A percentile compares a stretch with the other conserved stretches of the same genome.
Conservation (phyloP, 768 basidiomycete genomes). For the Phanerochaete sordida region DNA sequence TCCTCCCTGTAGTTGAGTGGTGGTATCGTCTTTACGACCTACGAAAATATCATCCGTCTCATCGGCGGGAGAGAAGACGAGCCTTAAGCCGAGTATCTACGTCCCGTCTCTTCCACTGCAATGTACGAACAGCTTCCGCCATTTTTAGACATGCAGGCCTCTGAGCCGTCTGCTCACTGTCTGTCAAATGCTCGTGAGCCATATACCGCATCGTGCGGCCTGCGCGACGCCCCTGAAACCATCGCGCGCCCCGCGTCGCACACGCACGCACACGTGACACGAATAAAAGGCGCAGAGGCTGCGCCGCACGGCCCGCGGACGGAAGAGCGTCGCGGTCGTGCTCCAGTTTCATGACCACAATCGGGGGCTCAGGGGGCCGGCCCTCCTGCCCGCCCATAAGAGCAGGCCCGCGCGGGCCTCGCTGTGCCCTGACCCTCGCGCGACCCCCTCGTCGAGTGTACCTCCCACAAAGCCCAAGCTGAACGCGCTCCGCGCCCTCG, state of each 20-base stretch:
- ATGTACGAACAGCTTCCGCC: too few species aligned
- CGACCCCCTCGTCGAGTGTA: background rate
- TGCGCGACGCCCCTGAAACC: background rate
- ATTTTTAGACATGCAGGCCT: too few species aligned
- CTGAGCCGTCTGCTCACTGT: background rate
- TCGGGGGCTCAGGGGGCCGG: background rate
- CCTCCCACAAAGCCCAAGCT: background rate
- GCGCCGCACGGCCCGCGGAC: background rate
- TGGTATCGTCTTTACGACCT: conserved; percentile 90
- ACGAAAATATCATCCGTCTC: conserved; percentile 74
- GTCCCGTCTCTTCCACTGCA: background rate
- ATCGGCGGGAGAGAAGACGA: conserved; percentile 31
- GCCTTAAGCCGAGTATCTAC: background rate
- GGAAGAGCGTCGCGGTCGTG: background rate
- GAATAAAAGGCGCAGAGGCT: background rate
- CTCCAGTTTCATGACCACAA: background rate
- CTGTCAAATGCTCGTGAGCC: background rate
- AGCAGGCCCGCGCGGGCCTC: background rate
- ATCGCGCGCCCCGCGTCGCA: background rate
- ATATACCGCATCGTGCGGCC: background rate
- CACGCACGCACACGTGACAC: background rate
- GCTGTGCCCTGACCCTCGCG: background rate
- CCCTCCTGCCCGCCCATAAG: background rate
- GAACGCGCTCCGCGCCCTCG: background rate
- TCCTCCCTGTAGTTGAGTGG: conserved; percentile 67